Percentiles rank a stretch among this genome's conserved stretches.
These are phyloP conservation scores for Prunus dulcis DNA, from an alignment of 306 rosid genomes.

Conservation along the genomic window DNA sequence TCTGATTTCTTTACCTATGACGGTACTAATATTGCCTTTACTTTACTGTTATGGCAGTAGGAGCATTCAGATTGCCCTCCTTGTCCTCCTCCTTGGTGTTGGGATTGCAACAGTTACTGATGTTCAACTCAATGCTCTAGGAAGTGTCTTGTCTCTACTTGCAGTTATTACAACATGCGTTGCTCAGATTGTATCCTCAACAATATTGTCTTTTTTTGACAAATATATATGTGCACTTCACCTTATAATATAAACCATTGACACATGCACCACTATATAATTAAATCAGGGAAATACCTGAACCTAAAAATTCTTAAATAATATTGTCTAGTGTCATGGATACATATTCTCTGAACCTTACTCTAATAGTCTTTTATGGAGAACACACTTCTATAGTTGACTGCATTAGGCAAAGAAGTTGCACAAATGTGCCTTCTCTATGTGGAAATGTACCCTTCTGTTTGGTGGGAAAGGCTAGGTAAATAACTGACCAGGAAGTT, in stretches of 20 bases:
- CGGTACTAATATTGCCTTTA: slow-evolving; percentile 10
- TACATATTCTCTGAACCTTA: slow-evolving; percentile 9
- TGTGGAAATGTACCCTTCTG: background rate
- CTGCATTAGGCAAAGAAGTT: background rate
- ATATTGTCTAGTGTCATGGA: background rate
- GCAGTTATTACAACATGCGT: slow-evolving; percentile 89
- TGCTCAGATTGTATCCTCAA: slow-evolving; percentile 96
- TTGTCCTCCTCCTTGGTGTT: slow-evolving; percentile 79
- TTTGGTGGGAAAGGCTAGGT: too few relatives aligned
- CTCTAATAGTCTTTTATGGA: background rate
- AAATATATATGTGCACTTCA: background rate
- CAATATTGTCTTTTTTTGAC: background rate
- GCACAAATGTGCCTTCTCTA: background rate
- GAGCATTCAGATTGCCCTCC: slow-evolving; percentile 75
- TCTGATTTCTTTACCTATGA: slow-evolving; percentile 4
- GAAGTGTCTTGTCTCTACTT: slow-evolving; percentile 76
- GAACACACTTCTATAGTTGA: background rate
- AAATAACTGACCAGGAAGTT: background rate
- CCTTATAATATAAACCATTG: background rate
- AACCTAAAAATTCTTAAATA: background rate
- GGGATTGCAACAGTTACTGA: slow-evolving; percentile 96
- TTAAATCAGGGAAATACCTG: background rate
- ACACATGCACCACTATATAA: background rate
- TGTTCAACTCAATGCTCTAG: slow-evolving; percentile 85
- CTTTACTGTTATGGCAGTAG: slow-evolving; percentile 57